Evolutionary conservation across 257 asterid species (phyloP).

Genomic region (Echium plantagineum): DNA sequence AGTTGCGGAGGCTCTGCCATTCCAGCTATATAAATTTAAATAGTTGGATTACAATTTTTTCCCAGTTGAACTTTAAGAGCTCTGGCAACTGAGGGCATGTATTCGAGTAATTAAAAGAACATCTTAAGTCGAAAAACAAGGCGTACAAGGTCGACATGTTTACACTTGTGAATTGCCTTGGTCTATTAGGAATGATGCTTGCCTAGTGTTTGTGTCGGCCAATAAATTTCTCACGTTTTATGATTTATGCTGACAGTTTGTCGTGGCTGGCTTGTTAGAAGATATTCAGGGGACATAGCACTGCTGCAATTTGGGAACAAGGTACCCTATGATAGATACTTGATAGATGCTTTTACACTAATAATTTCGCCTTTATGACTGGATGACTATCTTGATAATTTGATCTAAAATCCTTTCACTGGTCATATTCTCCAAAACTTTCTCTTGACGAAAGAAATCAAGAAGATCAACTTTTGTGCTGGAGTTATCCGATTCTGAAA

Average conservation of each 20-base stretch:
- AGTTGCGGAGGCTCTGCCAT: no score
- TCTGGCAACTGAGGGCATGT: no score
- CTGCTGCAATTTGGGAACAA: conserved; percentile 69
- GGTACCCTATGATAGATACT: conserved; percentile 31
- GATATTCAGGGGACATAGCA: conserved; percentile 81
- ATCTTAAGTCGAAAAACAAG: no score
- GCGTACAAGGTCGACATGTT: background rate
- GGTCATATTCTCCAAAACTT: background rate
- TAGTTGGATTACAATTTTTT: no score
- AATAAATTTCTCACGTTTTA: background rate
- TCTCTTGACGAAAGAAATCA: background rate
- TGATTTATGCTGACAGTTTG: conserved; percentile 36
- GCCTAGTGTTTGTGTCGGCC: background rate
- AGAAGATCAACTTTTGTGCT: background rate
- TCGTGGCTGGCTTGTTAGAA: conserved; percentile 96
- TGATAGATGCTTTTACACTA: background rate
- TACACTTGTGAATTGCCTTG: background rate
- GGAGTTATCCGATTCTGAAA: background rate
- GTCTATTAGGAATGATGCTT: background rate
- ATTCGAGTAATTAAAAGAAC: no score
- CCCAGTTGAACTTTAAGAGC: no score
- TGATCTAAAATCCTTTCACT: background rate
- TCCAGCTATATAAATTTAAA: no score
- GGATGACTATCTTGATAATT: no score
- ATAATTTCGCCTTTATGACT: background rate